Evolutionary conservation across 2,329 filamentous ascomycete genomes (phyloP), one percentile per base, ranked within the genome.

Genomic region (Stemphylium lycopersici): DNA sequence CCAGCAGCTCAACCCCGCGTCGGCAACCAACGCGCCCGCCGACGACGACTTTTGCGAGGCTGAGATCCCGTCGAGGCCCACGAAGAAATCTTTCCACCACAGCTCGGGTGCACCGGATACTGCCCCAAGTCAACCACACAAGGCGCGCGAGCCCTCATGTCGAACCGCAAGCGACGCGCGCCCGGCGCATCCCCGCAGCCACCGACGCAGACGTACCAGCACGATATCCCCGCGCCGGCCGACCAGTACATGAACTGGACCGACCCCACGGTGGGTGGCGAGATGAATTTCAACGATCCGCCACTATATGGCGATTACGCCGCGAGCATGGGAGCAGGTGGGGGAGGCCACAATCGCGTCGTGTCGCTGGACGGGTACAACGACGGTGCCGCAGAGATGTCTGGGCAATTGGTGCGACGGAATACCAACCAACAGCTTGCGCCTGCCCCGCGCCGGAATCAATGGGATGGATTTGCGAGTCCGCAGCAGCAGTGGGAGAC

Each of bases 161-260:
- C 72, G 20, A 67, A 61, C 61, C 80, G 90, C 75, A 95, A 95
- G 80, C 84, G 90, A 73, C 81, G 88, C 63, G 90, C 90, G 41
- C 88, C 90, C 52, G 90, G 88, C 71, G 79, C 87, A 58, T 83
- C 85, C 33, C 88, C 90, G n/a, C 77, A 84, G 61, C 77, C 83
- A 18, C 84, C 86, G 68, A 82, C 83, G 52, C 73, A 62, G 61
- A 63, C 64, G 16, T 83, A 57, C 77, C 81, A 78, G 59, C 83
- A 80, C 69, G 76, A 74, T 67, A 66, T 77, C 52, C 75, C 75
- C 62, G 75, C 74, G 31, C 56, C 63, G 5, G 44, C 66, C 48
- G 71, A 75, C 32, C 66, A 70, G n/a, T 74, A 70, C 58, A 67
- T 73, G 61, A 64, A 66, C 52, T 76, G 74, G 74, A 70, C 61